Evolutionary conservation across 2,329 filamentous ascomycete species (phyloP).

Genomic region (Ciborinia camelliae): DNA sequence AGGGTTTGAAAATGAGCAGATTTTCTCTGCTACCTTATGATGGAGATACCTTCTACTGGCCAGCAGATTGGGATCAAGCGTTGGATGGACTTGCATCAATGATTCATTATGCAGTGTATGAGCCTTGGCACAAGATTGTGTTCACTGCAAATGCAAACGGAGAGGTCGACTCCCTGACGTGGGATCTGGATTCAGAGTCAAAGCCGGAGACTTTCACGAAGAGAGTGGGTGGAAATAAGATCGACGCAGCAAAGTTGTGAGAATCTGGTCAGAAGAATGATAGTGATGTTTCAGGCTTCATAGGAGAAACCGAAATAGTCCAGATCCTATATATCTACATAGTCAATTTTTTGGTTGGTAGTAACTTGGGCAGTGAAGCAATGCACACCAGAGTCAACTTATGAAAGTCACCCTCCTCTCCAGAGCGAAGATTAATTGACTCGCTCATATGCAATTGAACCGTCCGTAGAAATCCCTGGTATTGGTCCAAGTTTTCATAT

Average conservation of each 20-base stretch:
- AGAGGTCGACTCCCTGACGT: too few relatives aligned
- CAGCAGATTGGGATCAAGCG: not conserved
- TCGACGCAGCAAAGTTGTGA: not conserved
- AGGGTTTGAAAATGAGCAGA: not conserved
- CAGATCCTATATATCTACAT: not conserved
- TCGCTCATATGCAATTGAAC: too few relatives aligned
- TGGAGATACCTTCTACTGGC: not conserved
- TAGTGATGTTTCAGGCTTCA: not conserved
- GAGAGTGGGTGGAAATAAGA: not conserved
- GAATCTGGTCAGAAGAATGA: not conserved
- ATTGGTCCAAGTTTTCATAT: too few relatives aligned
- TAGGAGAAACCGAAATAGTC: not conserved
- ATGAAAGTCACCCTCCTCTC: too few relatives aligned
- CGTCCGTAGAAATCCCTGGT: too few relatives aligned
- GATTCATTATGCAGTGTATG: not conserved
- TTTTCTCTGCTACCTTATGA: not conserved
- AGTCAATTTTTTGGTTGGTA: too few relatives aligned
- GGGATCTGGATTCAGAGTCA: not conserved
- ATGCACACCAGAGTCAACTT: too few relatives aligned
- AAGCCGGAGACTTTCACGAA: not conserved
- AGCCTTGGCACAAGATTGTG: too few relatives aligned
- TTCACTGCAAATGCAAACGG: too few relatives aligned
- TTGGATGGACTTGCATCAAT: not conserved
- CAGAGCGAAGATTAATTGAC: too few relatives aligned
- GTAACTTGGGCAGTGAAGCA: not conserved